phyloP scores from a whole-genome alignment of 441 rosid species.

The Breynia disticha region DNA sequence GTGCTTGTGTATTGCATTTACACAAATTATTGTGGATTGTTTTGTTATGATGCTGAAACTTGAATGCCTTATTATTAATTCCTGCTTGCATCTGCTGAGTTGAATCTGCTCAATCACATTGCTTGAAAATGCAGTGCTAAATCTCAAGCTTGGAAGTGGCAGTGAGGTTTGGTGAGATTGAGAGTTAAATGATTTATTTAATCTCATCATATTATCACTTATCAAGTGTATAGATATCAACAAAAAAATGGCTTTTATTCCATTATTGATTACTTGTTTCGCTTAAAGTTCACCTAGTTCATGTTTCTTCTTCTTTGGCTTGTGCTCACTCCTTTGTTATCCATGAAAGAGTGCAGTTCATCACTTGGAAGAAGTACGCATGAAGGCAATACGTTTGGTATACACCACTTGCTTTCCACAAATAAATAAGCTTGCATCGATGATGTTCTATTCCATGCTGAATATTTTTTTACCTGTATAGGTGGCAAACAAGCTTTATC shows the following conservation, averaged over 20 bases:
- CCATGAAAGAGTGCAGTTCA: constrained; percentile 85
- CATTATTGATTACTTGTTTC: constrained; percentile 3
- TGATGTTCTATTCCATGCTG: constrained; percentile 14
- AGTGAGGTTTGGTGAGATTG: no score
- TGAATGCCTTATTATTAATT: no score
- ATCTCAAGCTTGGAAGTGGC: no score
- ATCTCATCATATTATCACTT: no score
- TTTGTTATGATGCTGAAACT: no score
- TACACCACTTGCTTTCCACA: constrained; percentile 18
- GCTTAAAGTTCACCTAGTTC: background rate
- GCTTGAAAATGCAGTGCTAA: no score
- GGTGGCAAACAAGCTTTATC: constrained; percentile 98
- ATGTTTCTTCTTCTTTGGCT: background rate
- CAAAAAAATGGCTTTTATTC: no score
- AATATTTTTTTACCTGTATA: constrained; percentile 28
- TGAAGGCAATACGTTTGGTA: constrained; percentile 99
- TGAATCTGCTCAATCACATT: no score
- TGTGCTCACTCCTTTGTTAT: constrained; percentile 10
- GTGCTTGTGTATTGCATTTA: constrained; percentile 6
- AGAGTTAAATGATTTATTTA: no score
- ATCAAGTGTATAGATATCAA: no score
- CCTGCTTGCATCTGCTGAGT: no score
- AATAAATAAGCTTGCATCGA: constrained; percentile 12
- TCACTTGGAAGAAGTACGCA: constrained; percentile 90
- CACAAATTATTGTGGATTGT: constrained; percentile 1